phyloP scores from a whole-genome alignment of 2,329 filamentous ascomycete species.

The Fragosphaeria purpurea region DNA sequence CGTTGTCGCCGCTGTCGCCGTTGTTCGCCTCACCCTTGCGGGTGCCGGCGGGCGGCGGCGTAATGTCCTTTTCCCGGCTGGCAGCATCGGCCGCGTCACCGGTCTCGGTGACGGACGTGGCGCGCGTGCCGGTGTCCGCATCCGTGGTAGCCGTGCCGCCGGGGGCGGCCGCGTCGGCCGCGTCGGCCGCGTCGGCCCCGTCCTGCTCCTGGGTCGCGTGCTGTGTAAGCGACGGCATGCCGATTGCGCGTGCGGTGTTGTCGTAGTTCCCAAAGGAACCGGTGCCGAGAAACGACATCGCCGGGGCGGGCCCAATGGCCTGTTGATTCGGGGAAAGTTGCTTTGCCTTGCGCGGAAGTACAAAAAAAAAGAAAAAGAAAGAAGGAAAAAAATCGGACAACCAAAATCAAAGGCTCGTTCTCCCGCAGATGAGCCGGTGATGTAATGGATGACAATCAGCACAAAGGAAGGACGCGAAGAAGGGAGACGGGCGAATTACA shows the following conservation, averaged over 20 bases:
- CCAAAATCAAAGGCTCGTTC: too few species aligned
- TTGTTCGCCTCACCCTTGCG: constrained; percentile 2
- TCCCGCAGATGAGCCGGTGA: too few species aligned
- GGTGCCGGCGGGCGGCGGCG: not conserved
- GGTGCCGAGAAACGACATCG: constrained; percentile 32
- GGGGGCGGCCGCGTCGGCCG: not conserved
- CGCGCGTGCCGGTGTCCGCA: constrained; percentile 22
- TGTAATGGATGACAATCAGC: too few species aligned
- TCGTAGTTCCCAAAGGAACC: constrained; percentile 39
- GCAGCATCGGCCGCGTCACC: constrained; percentile 17
- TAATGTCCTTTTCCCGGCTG: constrained; percentile 20
- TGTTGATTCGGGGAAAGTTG: not conserved
- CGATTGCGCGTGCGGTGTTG: constrained; percentile 33
- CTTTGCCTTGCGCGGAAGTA: too few species aligned
- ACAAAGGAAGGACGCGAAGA: too few species aligned
- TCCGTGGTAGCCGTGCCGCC: constrained; percentile 4
- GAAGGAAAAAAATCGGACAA: not conserved
- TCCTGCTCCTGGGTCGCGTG: constrained; percentile 20
- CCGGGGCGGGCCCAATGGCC: not conserved
- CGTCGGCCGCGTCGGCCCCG: constrained; percentile 15
- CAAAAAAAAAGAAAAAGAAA: not conserved
- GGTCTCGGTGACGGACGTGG: constrained; percentile 27
- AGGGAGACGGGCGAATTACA: too few species aligned
- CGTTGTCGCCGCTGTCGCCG: not conserved
- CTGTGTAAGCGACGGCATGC: constrained; percentile 23